Percentiles rank a stretch among this genome's conserved stretches.
phyloP scores from a whole-genome alignment of 2,329 filamentous ascomycete genomes.

The Coniochaeta sp. region DNA sequence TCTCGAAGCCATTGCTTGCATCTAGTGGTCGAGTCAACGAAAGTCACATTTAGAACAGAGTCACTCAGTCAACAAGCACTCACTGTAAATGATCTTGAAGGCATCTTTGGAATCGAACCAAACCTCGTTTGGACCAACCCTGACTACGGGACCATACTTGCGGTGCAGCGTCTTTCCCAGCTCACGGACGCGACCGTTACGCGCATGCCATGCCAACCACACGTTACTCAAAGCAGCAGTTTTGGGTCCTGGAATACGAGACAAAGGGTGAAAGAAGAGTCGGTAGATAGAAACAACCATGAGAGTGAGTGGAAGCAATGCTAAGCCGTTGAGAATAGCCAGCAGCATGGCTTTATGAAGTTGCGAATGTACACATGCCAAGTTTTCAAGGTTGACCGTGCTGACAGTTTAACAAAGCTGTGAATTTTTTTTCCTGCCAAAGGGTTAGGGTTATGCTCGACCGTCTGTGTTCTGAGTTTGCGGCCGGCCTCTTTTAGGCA shows the following conservation, averaged over 20 bases:
- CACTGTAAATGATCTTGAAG: conserved; percentile 40
- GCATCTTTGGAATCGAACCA: conserved; percentile 42
- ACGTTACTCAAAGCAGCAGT: conserved; percentile 36
- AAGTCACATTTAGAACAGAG: not conserved
- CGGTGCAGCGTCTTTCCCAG: conserved; percentile 36
- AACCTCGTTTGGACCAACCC: conserved; percentile 45
- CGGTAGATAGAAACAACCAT: conserved; percentile 22
- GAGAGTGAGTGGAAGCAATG: not conserved
- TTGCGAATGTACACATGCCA: not conserved
- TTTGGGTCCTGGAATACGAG: conserved; percentile 36
- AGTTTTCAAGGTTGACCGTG: not conserved
- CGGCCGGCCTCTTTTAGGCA: too few relatives aligned
- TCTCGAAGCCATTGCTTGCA: conserved; percentile 38
- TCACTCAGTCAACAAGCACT: conserved; percentile 4
- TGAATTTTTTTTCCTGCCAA: not conserved
- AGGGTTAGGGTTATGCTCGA: not conserved
- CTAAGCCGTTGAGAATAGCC: not conserved
- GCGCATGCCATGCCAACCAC: conserved; percentile 39
- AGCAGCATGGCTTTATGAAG: not conserved
- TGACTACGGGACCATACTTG: conserved; percentile 41
- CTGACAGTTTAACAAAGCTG: not conserved
- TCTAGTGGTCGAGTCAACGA: conserved; percentile 19
- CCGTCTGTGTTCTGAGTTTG: not conserved
- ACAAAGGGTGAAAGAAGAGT: conserved; percentile 33
- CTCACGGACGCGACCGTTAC: conserved; percentile 31